Conservation (phyloP, 2,329 filamentous ascomycete genomes). For the Reticulascus tulasneorum region DNA sequence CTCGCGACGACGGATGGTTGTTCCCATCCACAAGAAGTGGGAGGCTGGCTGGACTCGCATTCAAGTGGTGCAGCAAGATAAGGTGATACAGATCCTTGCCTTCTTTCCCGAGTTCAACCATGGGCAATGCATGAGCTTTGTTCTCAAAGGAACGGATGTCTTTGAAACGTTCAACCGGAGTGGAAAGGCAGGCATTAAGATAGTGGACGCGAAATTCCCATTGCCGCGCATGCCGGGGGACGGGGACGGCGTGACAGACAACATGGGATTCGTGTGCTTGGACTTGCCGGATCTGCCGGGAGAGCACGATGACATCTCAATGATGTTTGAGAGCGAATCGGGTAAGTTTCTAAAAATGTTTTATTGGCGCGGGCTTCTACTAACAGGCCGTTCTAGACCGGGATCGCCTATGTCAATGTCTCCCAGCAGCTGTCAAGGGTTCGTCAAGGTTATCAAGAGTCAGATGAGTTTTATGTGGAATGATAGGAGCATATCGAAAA, state of each 20-base stretch:
- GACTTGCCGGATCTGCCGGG: constrained; percentile 86
- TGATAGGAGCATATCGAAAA: no score
- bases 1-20: constrained; percentile 79
- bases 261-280: constrained; percentile 74
- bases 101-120: constrained; percentile 89
- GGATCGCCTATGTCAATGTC: constrained; percentile 45
- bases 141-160: constrained; percentile 76
- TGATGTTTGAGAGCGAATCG: constrained; percentile 75
- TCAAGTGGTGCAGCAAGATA: constrained; percentile 75
- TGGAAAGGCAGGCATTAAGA: constrained; percentile 67
- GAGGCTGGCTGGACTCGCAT: constrained; percentile 76
- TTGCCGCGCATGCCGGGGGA: constrained; percentile 61
- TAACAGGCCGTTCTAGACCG: constrained; percentile 40
- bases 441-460: constrained; percentile 27
- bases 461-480: constrained; percentile 8
- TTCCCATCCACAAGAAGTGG: constrained; percentile 93
- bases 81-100: constrained; percentile 70
- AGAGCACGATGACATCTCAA: constrained; percentile 87
- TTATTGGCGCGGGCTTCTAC: constrained; percentile 1
- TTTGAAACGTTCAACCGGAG: constrained; percentile 67
- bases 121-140: constrained; percentile 84
- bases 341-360: constrained; percentile 50
- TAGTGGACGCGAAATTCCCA: constrained; percentile 89
- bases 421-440: constrained; percentile 56
- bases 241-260: constrained; percentile 48